Percentiles rank a stretch among this genome's conserved stretches.
phyloP scores from a whole-genome alignment of 164 flowering plant species.

The Hamamelis virginiana region DNA sequence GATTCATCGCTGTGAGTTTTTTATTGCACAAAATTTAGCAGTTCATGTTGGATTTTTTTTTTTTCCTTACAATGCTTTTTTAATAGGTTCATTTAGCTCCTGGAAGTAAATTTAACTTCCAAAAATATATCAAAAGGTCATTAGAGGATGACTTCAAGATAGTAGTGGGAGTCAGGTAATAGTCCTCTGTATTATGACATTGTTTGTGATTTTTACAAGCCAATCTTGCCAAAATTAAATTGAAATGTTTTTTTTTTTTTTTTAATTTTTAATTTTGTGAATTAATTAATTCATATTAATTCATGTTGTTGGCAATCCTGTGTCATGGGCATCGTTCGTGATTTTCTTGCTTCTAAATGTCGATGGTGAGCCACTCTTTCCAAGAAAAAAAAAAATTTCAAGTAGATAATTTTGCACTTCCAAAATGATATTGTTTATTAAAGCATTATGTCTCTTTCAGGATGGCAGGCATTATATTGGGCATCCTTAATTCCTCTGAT shows the following conservation, averaged over 20 bases:
- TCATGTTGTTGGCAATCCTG: conserved; percentile 35
- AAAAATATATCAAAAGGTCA: conserved; percentile 61
- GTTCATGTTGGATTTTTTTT: neutral
- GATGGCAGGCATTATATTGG: conserved; percentile 52
- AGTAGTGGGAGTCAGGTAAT: conserved; percentile 65
- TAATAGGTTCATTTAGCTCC: conserved; percentile 58
- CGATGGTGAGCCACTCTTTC: conserved; percentile 32
- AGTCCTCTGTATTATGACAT: neutral
- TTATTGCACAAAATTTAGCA: neutral
- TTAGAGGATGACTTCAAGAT: conserved; percentile 67
- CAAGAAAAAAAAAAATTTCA: neutral
- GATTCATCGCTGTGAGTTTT: conserved; percentile 57
- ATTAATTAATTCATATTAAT: too few species aligned
- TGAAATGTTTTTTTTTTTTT: too few species aligned
- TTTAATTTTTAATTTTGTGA: too few species aligned
- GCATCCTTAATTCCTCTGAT: conserved; percentile 52
- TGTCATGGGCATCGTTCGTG: conserved; percentile 52
- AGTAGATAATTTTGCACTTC: neutral
- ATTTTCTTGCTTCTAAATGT: conserved; percentile 55
- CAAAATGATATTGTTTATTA: neutral
- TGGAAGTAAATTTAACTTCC: conserved; percentile 61
- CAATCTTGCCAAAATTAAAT: too few species aligned
- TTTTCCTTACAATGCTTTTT: neutral
- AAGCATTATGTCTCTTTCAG: conserved; percentile 32
- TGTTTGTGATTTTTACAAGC: neutral